Evolutionary conservation across 129 eudicot species (phyloP), one percentile per base, ranked within the genome.

Genomic region (Tanacetum coccineum): DNA sequence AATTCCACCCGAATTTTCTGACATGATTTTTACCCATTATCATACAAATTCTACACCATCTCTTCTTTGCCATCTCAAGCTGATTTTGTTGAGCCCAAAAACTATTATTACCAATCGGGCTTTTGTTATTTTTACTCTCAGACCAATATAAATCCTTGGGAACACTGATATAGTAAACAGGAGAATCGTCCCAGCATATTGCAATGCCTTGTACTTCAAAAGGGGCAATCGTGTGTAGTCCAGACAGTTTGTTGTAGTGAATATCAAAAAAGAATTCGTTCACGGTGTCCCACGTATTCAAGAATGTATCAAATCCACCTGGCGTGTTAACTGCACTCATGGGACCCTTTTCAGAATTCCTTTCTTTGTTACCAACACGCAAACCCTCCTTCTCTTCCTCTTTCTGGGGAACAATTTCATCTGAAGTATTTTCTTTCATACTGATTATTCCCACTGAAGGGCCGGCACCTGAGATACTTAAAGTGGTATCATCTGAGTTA

Each of bases 111-210:
- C 55, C 60, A 54, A 64, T 75, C 59, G 59, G 62, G 65, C 3
- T 60, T 51, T 75, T 68, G 50, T 49, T 74, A 59, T 52, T 70
- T 72, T 59, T 78, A 39, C 49, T 72, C 55, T 70, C 79, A 49
- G 80, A 79, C 52, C 80, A 84, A 62, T 74, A 76, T 76, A 93
- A 79, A 74, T 84, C 96, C 87, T 81, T 93, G 17, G 89, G 89
- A 74, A 93, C 47, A 79, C 73, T 84, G 21, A 93, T 68, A 71
- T 93, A 88, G 74, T 86, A 84, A 54, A 93, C 95, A 55, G 96
- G 95, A 66, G 98, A 93, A 70, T 76, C 75, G 53, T 88, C 87
- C 98, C 98, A 93, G 75, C 98, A 86, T 54, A 93, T 64, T 67
- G 98, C 95, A 1, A 93, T 74, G 40, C 98, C 98, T 28, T 80